A percentile compares a stretch with the other conserved stretches of the same genome.
Conservation (phyloP, 441 rosid genomes). For the Aleurites moluccanus region DNA sequence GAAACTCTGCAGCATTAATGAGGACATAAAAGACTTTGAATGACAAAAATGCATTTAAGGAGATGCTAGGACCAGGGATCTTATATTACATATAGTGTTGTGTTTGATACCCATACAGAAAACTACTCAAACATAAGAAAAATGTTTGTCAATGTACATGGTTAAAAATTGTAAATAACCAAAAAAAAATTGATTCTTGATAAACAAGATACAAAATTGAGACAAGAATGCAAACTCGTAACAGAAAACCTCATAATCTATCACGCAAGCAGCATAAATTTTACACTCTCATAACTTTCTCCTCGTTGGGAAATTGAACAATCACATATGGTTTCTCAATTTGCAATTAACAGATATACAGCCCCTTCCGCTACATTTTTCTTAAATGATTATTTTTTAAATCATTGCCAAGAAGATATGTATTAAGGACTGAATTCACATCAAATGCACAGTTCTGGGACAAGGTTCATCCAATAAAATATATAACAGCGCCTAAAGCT, state of each 20-base stretch:
- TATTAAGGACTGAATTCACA: background rate
- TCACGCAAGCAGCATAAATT: background rate
- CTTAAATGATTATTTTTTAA: background rate
- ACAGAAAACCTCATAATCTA: background rate
- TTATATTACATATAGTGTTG: background rate
- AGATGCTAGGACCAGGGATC: background rate
- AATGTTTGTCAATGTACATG: background rate
- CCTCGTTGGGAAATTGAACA: background rate
- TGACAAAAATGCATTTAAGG: background rate
- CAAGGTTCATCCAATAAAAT: background rate
- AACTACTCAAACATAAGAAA: conserved; percentile 2
- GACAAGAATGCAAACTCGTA: background rate
- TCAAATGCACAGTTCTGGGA: conserved; percentile 1
- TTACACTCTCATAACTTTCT: background rate
- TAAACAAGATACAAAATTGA: background rate
- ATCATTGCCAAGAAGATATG: background rate
- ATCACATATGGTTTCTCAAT: background rate
- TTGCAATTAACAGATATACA: background rate
- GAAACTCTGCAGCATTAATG: background rate
- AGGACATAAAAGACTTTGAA: background rate
- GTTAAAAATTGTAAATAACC: background rate
- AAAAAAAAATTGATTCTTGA: background rate
- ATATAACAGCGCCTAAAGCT: background rate
- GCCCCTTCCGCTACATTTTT: background rate
- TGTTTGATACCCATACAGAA: background rate